phyloP scores from a whole-genome alignment of 768 basidiomycete species.

The Trametes punicea region DNA sequence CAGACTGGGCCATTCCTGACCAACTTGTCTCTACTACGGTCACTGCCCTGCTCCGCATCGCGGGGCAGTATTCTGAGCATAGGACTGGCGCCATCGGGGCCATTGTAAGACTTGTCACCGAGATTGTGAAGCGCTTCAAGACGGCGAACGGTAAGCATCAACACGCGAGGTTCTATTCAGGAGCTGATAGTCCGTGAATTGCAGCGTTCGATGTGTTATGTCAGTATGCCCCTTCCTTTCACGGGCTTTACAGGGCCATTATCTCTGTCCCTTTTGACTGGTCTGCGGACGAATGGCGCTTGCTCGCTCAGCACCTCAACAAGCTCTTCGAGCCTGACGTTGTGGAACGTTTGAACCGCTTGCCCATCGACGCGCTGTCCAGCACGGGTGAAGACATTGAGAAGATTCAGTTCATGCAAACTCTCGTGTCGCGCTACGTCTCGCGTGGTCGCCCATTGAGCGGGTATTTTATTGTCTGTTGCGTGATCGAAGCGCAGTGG shows the following conservation, averaged over 20 bases:
- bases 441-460: constrained; percentile 73
- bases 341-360: constrained; percentile 70
- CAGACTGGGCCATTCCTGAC: constrained; percentile 86
- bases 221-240: constrained; percentile 75
- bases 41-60: constrained; percentile 68
- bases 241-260: constrained; percentile 84
- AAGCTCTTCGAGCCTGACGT: constrained; percentile 61
- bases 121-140: constrained; percentile 54
- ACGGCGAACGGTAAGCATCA: constrained; percentile 48
- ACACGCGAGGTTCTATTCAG: background rate
- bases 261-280: constrained; percentile 76
- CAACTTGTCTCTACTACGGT: constrained; percentile 79
- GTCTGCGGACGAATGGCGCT: constrained; percentile 63
- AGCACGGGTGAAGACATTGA: constrained; percentile 54
- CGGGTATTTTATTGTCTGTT: constrained; percentile 88
- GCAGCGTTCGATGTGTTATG: constrained; percentile 70
- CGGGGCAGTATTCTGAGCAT: constrained; percentile 49
- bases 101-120: constrained; percentile 57
- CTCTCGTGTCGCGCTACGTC: constrained; percentile 73
- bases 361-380: constrained; percentile 58
- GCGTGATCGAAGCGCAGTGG: constrained; percentile 82
- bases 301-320: constrained; percentile 50
- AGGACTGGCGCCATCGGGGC: constrained; percentile 50
- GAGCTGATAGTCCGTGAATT: background rate
- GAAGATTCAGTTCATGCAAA: constrained; percentile 55